Evolutionary conservation across 148 eudicot genomes (phyloP), one percentile per base, ranked within the genome.

Genomic region (Oxyria digyna): DNA sequence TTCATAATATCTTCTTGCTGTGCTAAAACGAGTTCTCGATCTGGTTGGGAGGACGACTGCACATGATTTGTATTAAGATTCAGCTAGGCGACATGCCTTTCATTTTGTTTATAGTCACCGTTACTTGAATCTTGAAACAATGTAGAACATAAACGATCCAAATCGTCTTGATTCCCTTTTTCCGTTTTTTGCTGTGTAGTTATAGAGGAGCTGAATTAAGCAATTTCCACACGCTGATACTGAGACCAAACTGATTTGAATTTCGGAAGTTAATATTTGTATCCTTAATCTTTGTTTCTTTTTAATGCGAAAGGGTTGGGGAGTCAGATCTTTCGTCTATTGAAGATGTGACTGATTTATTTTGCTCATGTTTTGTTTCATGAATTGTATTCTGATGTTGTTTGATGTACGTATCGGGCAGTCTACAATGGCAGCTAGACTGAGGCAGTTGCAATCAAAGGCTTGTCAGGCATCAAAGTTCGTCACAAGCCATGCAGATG

Each of bases 401-500:
- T 4, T 14, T 63, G 15, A 32, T 63, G 26, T 32, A n/a, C 67
- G 31, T 37, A 8, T 15, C 11, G 32, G 38, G 69, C 82, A 38
- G 64, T 70, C 67, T 65, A 72, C 73, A 40, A 86, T 88, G 95
- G 90, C 95, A 42, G 82, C 91, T 46, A 84, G 79, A 76, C 71
- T 86, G 69, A 72, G 62, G 67, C 74, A 54, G 71, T 72, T 87
- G 82, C 85, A 74, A 71, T 74, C 87, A 8, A 86, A 82, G 81
- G 84, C 84, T 69, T 74, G 77, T 62, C 85, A 84, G 62, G 84
- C 83, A 40, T 75, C 79, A 29, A 84, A 80, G 69, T 74, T 72
- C 35, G 70, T 81, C 33, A 42, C 79, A 65, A 79, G 81, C 48
- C 76, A 81, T 27, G 88, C 82, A 42, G 40, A 73, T 74, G 74